These are phyloP conservation scores for Fusarium praegraminearum DNA, from an alignment of 2,329 filamentous ascomycete species.

Conservation along the genomic window DNA sequence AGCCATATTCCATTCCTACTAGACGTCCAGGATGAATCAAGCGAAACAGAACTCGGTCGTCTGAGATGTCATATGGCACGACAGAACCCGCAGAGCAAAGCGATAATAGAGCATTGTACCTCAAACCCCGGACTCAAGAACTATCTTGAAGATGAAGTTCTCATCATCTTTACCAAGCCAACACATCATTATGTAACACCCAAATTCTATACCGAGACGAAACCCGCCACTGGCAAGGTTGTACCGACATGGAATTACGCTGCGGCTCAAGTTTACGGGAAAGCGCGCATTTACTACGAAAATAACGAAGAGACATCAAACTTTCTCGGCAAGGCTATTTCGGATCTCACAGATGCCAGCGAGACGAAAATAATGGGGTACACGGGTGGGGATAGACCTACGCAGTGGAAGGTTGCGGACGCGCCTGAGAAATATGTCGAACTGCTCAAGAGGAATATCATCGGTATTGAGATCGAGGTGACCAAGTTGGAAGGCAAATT, in stretches of 20 bases:
- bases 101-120: slow-evolving; percentile 62
- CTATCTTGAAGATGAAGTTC: slow-evolving; percentile 64
- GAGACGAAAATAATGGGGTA: slow-evolving; percentile 70
- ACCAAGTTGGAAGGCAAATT: slow-evolving; percentile 68
- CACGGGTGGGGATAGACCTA: slow-evolving; percentile 51
- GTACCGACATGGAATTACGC: slow-evolving; percentile 80
- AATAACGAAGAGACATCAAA: slow-evolving; percentile 56
- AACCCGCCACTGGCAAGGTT: slow-evolving; percentile 72
- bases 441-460: slow-evolving; percentile 67
- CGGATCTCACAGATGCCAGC: slow-evolving; percentile 62
- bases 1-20: slow-evolving; percentile 72
- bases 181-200: slow-evolving; percentile 75
- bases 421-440: slow-evolving; percentile 68
- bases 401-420: slow-evolving; percentile 66
- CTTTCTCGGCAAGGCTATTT: slow-evolving; percentile 63
- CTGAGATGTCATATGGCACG: slow-evolving; percentile 72
- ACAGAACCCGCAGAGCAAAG: slow-evolving; percentile 72
- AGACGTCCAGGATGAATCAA: slow-evolving; percentile 58
- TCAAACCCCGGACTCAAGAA: slow-evolving; percentile 15
- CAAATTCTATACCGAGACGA: slow-evolving; percentile 75
- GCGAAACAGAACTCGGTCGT: slow-evolving; percentile 53
- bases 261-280: slow-evolving; percentile 73
- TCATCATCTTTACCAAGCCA: slow-evolving; percentile 71
- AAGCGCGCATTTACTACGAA: slow-evolving; percentile 65
- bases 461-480: slow-evolving; percentile 70